phyloP scores from a whole-genome alignment of 2,329 filamentous ascomycete species.

The Moelleriella libera region DNA sequence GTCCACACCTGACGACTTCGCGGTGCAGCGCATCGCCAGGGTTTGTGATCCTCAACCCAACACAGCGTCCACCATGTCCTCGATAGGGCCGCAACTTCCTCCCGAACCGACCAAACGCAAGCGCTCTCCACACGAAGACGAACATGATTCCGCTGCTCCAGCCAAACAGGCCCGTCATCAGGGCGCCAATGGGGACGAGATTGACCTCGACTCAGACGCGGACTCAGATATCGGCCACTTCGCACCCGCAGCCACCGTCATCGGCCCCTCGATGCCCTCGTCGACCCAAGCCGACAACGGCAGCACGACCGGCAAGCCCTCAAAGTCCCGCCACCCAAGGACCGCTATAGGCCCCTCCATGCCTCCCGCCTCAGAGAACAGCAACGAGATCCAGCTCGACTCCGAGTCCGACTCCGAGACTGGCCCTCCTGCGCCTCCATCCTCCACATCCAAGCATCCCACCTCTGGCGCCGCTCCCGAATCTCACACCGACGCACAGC shows the following conservation, averaged over 20 bases:
- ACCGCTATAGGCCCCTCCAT: too few relatives aligned
- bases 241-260: constrained; percentile 11
- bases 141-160: constrained; percentile 13
- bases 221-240: constrained; percentile 21
- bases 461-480: too few relatives aligned
- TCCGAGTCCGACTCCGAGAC: too few relatives aligned
- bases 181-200: constrained; percentile 19
- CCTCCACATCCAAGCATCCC: too few relatives aligned
- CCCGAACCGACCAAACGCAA: constrained; percentile 49
- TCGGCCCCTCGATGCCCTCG: not conserved
- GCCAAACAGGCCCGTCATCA: constrained; percentile 2
- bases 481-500: not conserved
- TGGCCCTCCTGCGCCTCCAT: too few relatives aligned
- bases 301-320: constrained; percentile 23
- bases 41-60: not conserved
- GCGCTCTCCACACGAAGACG: constrained; percentile 30
- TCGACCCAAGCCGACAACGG: not conserved
- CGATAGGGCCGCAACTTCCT: constrained; percentile 57
- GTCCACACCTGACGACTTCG: too few relatives aligned
- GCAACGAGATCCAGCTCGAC: too few relatives aligned
- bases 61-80: constrained; percentile 29
- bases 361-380: too few relatives aligned
- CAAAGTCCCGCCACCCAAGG: constrained; percentile 6
- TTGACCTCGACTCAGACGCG: constrained; percentile 19
- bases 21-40: too few relatives aligned